Evolutionary conservation across 1,139 yeast species (phyloP).

Genomic region (Zygosaccharomyces sapae): DNA sequence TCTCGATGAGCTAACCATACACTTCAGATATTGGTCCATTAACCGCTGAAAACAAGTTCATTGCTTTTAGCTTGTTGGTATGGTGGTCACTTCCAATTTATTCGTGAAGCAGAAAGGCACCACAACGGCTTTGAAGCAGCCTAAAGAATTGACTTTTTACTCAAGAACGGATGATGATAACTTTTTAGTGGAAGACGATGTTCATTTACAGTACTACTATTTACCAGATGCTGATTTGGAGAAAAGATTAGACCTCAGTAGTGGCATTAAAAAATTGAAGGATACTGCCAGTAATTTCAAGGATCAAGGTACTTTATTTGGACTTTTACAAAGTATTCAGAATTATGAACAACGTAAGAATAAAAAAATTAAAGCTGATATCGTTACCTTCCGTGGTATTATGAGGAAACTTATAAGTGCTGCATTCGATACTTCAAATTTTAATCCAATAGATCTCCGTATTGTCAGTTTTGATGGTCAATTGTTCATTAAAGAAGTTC

Average conservation of each 20-base stretch:
- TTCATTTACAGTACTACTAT: slow-evolving; percentile 62
- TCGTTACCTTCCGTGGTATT: slow-evolving; percentile 80
- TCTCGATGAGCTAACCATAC: slow-evolving; percentile 1
- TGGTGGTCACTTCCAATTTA: slow-evolving; percentile 24
- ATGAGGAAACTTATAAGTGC: slow-evolving; percentile 43
- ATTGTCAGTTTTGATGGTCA: slow-evolving; percentile 74
- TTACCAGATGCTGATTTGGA: slow-evolving; percentile 66
- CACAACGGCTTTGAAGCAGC: slow-evolving; percentile 34
- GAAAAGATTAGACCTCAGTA: slow-evolving; percentile 50
- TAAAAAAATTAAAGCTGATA: slow-evolving; percentile 53
- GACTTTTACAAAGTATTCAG: slow-evolving; percentile 53
- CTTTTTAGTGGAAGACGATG: slow-evolving; percentile 44
- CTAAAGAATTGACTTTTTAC: slow-evolving; percentile 31
- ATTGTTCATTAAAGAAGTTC: slow-evolving; percentile 67
- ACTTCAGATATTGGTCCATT: not conserved
- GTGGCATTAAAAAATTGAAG: slow-evolving; percentile 59
- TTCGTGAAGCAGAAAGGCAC: slow-evolving; percentile 30
- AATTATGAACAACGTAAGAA: slow-evolving; percentile 50
- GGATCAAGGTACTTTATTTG: slow-evolving; percentile 45
- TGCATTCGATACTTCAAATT: slow-evolving; percentile 31
- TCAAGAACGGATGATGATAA: slow-evolving; percentile 30
- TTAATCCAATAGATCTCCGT: slow-evolving; percentile 56
- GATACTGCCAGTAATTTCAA: slow-evolving; percentile 36
- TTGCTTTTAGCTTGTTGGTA: not conserved
- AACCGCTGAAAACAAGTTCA: not conserved